phyloP scores from a whole-genome alignment of 1,284 basidiomycete genomes.

The Ceratobasidium sp. region DNA sequence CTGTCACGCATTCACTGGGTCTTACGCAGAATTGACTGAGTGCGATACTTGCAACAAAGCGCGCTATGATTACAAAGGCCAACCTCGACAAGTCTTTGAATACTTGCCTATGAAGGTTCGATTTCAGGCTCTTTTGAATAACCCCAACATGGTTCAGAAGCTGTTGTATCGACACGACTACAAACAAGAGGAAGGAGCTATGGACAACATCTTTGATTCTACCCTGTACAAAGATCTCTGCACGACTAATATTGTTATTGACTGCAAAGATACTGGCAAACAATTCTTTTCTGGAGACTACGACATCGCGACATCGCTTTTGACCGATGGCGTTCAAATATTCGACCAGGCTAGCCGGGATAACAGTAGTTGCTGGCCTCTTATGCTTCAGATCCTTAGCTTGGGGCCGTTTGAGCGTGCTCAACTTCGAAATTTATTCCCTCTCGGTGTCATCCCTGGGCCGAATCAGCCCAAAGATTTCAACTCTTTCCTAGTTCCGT shows the following conservation, averaged over 20 bases:
- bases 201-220: conserved; percentile 51
- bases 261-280: conserved; percentile 41
- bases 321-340: conserved; percentile 60
- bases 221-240: conserved; percentile 35
- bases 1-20: conserved; percentile 47
- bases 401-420: conserved; percentile 58
- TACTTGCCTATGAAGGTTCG: conserved; percentile 48
- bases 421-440: conserved; percentile 56
- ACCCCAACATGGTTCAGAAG: conserved; percentile 47
- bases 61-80: conserved; percentile 33
- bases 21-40: conserved; percentile 1
- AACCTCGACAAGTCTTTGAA: conserved; percentile 33
- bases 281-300: conserved; percentile 54
- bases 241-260: conserved; percentile 16
- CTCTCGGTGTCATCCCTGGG: conserved; percentile 62
- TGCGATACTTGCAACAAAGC: conserved; percentile 46
- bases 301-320: conserved; percentile 56
- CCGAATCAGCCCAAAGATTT: conserved; percentile 61
- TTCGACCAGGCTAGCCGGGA: conserved; percentile 55
- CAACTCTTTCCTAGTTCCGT: conserved; percentile 61
- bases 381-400: conserved; percentile 62
- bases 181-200: conserved; percentile 43
- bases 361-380: conserved; percentile 58
- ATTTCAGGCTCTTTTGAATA: conserved; percentile 38
- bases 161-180: conserved; percentile 52